Base-by-base conservation (phyloP, 148 eudicot genomes). In the Rhododendron henanense region DNA sequence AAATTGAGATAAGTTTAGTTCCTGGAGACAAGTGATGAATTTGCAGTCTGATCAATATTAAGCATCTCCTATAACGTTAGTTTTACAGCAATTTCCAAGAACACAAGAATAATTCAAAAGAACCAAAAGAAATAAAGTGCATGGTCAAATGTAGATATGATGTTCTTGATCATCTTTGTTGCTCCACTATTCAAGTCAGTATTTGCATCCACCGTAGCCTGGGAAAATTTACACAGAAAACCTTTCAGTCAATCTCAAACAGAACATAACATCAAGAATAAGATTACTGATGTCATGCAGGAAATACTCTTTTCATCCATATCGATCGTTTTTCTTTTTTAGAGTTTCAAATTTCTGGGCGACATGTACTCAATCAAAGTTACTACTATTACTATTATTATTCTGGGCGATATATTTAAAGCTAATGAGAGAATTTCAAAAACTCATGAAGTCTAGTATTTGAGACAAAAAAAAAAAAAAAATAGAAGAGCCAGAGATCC, bases 151-250 rank as follows among this genome's bases (percentile, higher is more conserved):
- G 28, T 67, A 67, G 16, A 25, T 0, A 11, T 67, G 35, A 10
- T 10, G 74, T 3, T 67, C 71, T 65, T n/a, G 14, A 28, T 25
- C 0, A 67, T 67, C 74, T 67, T 67, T 28, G 6, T 33, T 33
- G 39, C 76, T 39, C 45, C 67, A 55, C 6, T 33, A 31, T 53
- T 39, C 59, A 13, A 14, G 5, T 84, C 79, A 31, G 21, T 84
- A 84, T 73, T 31, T 71, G 79, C 85, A 73, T 19, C 45, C 11
- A 73, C 79, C 79, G 35, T 84, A 84, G 39, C 85, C 85, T 84
- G 79, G 28, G 73, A 84, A 55, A 48, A 10, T 71, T 84, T 25
- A 39, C n/a, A 10, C 13, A n/a, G 4, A 25, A 65, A 65, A 65
- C 31, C 31, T 1, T 55, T 25, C 2, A 65, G 71, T 65, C 33